Base-by-base conservation (phyloP, 2,329 filamentous ascomycete species). In the Xylaria sp. region DNA sequence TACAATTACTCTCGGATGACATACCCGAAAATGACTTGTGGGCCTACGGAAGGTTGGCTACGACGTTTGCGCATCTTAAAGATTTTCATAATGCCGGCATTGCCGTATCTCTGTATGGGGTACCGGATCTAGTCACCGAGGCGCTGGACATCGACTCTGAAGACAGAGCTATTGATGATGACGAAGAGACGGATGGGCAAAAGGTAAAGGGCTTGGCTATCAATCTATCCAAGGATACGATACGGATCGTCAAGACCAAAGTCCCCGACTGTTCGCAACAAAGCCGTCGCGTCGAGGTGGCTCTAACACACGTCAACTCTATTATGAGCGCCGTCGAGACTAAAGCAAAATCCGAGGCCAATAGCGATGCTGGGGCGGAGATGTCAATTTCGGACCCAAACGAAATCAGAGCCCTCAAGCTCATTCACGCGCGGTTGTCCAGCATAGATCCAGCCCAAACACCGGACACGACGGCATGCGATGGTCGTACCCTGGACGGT, bases 1-100 rank as follows among this genome's bases (percentile, higher is more conserved):
- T 72, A 20, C 65, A 70, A 42, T 63, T 71, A 0, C 70, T 72
- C 44, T 64, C 51, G 6, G 70, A 72, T 33, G 67, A 72, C 15
- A 56, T 33, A 4, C 63, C 68, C 9, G 63, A 71, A 7, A 74
- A 74, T 31, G 73, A 74, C 38, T 3, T 2, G 6, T 2, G 23
- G 4, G 73, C 67, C 6, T 63, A 66, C 48, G 42, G 10, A 2
- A 26, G 33, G 7, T 26, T 75, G 26, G 36, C 33, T 15, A 56
- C 48, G 46, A 58, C 67, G 4, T 10, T 71, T 48, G 38, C 28
- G 6, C 65, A 68, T 1, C 65, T 61, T 54, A 13, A 28, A 6
- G 66, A 68, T 36, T 57, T 64, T 15, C 5, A 33, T n/a, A 68
- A 68, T 38, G 48, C 28, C 13, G 61, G 40, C 11, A 31, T 65